phyloP scores from a whole-genome alignment of 2,329 filamentous ascomycete genomes.

The Colletotrichum tropicicola region DNA sequence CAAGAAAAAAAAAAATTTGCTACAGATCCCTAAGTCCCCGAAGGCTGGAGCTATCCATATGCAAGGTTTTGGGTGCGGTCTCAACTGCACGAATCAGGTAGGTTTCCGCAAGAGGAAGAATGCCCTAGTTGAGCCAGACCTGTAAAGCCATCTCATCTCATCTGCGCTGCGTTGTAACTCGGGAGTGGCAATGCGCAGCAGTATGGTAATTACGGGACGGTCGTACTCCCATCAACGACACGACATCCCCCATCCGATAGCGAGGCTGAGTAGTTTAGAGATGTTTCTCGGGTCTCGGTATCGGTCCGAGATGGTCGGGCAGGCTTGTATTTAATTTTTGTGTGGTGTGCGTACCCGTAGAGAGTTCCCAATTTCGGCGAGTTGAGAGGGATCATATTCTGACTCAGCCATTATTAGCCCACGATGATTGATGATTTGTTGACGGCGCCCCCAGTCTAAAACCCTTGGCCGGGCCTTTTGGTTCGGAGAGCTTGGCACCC shows the following conservation, averaged over 20 bases:
- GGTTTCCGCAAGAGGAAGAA: not conserved
- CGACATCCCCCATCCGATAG: not conserved
- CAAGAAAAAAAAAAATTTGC: no score
- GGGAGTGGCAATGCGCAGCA: not conserved
- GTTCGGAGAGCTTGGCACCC: no score
- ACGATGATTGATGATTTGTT: not conserved
- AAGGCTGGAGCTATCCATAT: constrained; percentile 3
- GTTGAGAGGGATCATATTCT: not conserved
- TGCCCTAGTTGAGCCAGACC: not conserved
- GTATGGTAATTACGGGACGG: not conserved
- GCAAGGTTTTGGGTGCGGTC: constrained; percentile 7
- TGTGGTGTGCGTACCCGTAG: not conserved
- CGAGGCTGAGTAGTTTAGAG: not conserved
- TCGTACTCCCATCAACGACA: not conserved
- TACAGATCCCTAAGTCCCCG: not conserved
- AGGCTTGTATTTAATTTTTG: no score
- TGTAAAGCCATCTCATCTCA: not conserved
- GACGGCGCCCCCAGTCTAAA: not conserved
- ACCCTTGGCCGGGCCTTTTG: not conserved
- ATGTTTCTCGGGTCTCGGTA: constrained; percentile 4
- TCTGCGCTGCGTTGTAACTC: no score
- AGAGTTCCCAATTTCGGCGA: not conserved
- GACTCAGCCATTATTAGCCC: constrained; percentile 5
- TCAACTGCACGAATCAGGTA: constrained; percentile 16
- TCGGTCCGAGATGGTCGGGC: constrained; percentile 5